Evolutionary conservation across 257 asterid genomes (phyloP).

Genomic region (Lantana camara): DNA sequence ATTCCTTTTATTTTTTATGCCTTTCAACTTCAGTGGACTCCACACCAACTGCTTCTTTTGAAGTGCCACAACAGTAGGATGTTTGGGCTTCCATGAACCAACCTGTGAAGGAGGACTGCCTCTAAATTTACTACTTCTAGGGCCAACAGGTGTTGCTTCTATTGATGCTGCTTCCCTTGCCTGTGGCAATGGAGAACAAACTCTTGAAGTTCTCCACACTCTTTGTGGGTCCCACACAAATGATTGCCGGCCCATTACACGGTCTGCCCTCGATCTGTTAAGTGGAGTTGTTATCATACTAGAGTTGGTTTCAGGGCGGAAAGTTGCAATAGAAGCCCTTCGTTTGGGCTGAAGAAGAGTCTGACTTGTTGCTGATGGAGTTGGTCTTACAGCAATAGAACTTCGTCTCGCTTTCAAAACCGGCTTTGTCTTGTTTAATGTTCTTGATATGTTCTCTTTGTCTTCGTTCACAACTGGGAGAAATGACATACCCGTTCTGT

Average conservation of each 20-base stretch:
- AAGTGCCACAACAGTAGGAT: conserved; percentile 61
- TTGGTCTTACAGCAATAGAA: conserved; percentile 66
- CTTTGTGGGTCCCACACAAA: conserved; percentile 66
- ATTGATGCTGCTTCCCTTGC: conserved; percentile 25
- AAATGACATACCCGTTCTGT: conserved; percentile 47
- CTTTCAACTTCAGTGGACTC: conserved; percentile 62
- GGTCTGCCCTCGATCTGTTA: conserved; percentile 42
- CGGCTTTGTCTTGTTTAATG: conserved; percentile 37
- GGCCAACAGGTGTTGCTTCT: conserved; percentile 44
- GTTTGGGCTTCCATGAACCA: conserved; percentile 62
- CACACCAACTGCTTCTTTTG: conserved; percentile 63
- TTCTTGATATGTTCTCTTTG: conserved; percentile 55
- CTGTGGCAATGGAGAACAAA: conserved; percentile 47
- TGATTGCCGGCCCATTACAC: conserved; percentile 66
- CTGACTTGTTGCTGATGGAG: conserved; percentile 42
- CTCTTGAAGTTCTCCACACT: conserved; percentile 53
- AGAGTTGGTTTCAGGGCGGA: conserved; percentile 50
- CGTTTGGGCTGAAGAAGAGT: conserved; percentile 66
- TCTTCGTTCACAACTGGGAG: conserved; percentile 60
- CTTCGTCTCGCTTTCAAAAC: conserved; percentile 68
- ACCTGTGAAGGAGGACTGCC: conserved; percentile 49
- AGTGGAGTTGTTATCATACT: conserved; percentile 47
- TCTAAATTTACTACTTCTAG: conserved; percentile 49
- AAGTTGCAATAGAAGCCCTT: conserved; percentile 82
- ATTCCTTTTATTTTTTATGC: conserved; percentile 43